Base-by-base conservation (phyloP, 257 asterid species). In the Solanum bulbocastanum region DNA sequence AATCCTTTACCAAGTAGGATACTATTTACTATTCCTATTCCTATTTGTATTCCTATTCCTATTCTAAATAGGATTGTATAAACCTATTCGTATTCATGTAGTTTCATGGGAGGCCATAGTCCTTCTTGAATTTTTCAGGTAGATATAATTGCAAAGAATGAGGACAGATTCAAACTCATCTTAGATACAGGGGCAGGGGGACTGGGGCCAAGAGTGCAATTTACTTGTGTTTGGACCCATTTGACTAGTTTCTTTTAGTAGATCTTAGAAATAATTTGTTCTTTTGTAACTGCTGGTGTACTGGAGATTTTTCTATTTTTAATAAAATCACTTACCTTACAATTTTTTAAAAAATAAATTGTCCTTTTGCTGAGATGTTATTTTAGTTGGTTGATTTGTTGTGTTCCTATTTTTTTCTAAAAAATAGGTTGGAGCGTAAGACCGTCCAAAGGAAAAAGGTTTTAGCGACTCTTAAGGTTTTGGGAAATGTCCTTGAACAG, bases 391-490 rank as follows among this genome's bases (percentile, higher is more conserved):
- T 81, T 81, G 27, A 30, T n/a, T 30, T 5, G 27, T 30, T 46
- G 13, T 40, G 36, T 83, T 89, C 71, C 68, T 89, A 36, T 82
- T 90, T 33, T 33, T 81, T 32, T 83, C 89, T 87, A 84, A 84
- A 58, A 72, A 76, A 69, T 88, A 97, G 99, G 89, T 90, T 97
- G 95, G 99, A 97, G 94, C 96, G 98, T 86, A 97, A 91, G 92
- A 95, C 98, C 86, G 93, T 93, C 76, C 92, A 92, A 90, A 92
- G 98, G 90, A 97, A 95, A 91, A 92, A 91, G 91, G 99, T 97
- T 89, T 93, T 94, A 93, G 98, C 95, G 20, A 97, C 99, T 86
- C 98, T 97, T 68, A 97, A 94, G 92, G 96, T 97, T 87, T 91
- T 97, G 87, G 98, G 98, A 74, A 92, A 89, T 90, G 99, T 97